Base-by-base conservation (phyloP, 2,329 filamentous ascomycete genomes). In the Epicoccum sorghinum region DNA sequence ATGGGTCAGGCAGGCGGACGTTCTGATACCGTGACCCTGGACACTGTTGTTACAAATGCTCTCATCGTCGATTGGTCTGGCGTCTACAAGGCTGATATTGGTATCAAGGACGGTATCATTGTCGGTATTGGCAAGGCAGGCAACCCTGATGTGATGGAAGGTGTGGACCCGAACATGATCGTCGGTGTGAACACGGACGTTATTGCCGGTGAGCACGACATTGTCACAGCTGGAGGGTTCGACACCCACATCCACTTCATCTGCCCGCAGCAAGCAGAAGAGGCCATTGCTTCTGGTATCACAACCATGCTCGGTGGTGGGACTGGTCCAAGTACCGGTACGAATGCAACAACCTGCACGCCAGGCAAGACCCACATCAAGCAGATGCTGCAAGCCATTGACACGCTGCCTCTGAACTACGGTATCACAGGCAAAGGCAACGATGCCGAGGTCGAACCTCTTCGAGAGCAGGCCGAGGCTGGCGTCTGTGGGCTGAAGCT, bases 81-180 rank as follows among this genome's bases (percentile, higher is more conserved):
- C 42, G 96, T 98, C 69, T 96, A 91, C 81, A 98, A 98, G 78
- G 93, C 93, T 5, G 93, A 98, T 73, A 96, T 98, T 70, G 93
- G 93, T 25, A 87, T 98, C 73, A 96, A 96, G 75, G 77, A 92
- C 63, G 93, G 93, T 2, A 72, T 89, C 35, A 97, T 98, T 67
- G 87, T 88, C 25, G 93, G 86, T 0, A 93, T 98, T 64, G 93
- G 93, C 55, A 97, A 98, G 77, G 91, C 93, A 13, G 93, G 93
- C 18, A 98, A 97, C 68, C 93, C 93, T n/a, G 93, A 98, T 75
- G 86, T 96, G 41, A 97, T 97, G 93, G 89, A 95, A 29, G 90
- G 90, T 4, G 91, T 98, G 6, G 81, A 88, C 55, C 80, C 86
- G 0, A 82, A 86, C 51, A 86, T 98, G 86, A 79, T 96, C 1